phyloP scores from a whole-genome alignment of 2,329 filamentous ascomycete genomes.

The Claviceps quebecensis region DNA sequence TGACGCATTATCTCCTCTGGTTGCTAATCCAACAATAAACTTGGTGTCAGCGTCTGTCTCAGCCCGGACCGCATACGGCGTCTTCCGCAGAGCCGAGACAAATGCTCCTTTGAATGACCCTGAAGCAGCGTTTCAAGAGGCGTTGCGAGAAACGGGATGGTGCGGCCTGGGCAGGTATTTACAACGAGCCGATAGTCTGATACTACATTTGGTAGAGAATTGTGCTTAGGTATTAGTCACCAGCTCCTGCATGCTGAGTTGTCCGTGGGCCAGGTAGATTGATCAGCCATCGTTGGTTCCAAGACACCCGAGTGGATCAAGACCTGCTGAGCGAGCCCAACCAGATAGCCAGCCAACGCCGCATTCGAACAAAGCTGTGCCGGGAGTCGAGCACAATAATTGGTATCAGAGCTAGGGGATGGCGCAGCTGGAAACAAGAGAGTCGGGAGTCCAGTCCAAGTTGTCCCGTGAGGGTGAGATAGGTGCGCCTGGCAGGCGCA shows the following conservation, averaged over 20 bases:
- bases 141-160: conserved; percentile 12
- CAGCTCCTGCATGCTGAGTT: conserved; percentile 10
- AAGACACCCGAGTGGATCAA: conserved; percentile 17
- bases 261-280: neutral
- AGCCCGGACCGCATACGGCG: conserved; percentile 1
- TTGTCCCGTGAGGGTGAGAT: neutral
- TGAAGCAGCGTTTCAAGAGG: conserved; percentile 11
- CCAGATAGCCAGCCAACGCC: conserved; percentile 8
- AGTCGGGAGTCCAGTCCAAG: neutral
- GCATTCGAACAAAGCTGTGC: conserved; percentile 11
- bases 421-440: conserved; percentile 9
- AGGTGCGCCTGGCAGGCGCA: neutral
- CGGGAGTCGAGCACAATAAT: conserved; percentile 15
- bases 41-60: conserved; percentile 7
- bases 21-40: conserved; percentile 8
- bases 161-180: conserved; percentile 17
- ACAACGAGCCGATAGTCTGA: conserved; percentile 15
- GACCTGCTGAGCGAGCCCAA: conserved; percentile 10
- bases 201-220: conserved; percentile 13
- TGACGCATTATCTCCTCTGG: conserved; percentile 12
- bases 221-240: conserved; percentile 7
- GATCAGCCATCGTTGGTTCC: neutral
- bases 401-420: conserved; percentile 12
- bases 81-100: neutral
- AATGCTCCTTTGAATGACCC: neutral